Evolutionary conservation across 148 eudicot genomes (phyloP), one percentile per base, ranked within the genome.

Genomic region (Vaccinium vitisidaea): DNA sequence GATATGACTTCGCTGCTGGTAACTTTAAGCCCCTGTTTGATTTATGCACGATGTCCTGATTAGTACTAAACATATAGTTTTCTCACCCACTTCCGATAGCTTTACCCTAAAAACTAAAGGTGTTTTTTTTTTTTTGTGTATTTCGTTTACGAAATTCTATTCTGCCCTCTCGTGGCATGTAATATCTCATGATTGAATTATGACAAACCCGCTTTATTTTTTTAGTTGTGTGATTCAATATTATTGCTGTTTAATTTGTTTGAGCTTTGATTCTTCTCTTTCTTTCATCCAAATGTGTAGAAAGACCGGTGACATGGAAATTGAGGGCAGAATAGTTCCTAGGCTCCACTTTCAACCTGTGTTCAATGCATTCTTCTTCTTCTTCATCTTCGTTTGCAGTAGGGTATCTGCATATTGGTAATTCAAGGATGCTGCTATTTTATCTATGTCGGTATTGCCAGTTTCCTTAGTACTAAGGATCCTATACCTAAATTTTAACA

Each of bases 11-110:
- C 55, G 1, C 18, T 27, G 49, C 32, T 54, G 50, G 1, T n/a
- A 79, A 56, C 67, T 54, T 54, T 56, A 39, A 14, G 23, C 21
- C 82, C 49, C 56, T 55, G 21, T 79, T 79, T 55, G 65, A 79
- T 79, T 25, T 7, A 15, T 77, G 14, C 1, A 39, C 43, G 46
- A 43, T 43, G 6, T 74, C 77, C 21, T 18, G 49, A 74, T 16
- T 58, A 58, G 5, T 58, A 15, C 18, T 16, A 15, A 58, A 58
- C 63, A 58, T 58, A 19, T 58, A 58, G 9, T 12, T 70, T 8
- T 8, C 16, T 75, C 13, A 75, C 54, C 54, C 54, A 9, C 12
- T 52, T 52, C 13, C 54, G 9, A 6, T 52, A 52, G 2, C 54
- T 53, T 53, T 13, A 53, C 78, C 78, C 54, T 1, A 27, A 46